phyloP scores from a whole-genome alignment of 2,329 filamentous ascomycete genomes.

The Lasiodiplodia gonubiensis region DNA sequence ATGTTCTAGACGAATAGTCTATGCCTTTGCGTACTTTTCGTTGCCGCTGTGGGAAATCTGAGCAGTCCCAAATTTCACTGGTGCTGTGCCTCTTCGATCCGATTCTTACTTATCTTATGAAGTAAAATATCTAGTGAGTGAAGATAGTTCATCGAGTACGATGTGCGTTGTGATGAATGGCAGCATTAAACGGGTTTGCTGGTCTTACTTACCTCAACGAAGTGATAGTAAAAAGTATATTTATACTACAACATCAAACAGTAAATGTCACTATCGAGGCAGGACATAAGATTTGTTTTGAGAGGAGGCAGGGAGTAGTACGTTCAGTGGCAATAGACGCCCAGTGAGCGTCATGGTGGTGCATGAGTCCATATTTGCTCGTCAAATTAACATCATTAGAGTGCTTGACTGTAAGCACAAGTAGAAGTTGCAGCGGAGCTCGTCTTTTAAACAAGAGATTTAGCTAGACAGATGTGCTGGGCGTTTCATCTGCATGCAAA shows the following conservation, averaged over 20 bases:
- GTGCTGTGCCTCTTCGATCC: neutral
- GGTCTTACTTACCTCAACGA: neutral
- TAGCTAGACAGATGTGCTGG: too few species aligned
- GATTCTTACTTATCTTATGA: rapidly evolving
- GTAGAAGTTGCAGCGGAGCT: too few species aligned
- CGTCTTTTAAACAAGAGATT: too few species aligned
- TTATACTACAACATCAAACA: neutral
- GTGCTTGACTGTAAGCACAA: too few species aligned
- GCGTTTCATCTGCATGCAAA: too few species aligned
- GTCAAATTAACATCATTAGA: too few species aligned
- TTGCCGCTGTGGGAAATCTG: neutral
- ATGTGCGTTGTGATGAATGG: neutral
- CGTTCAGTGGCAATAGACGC: too few species aligned
- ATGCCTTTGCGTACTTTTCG: too few species aligned
- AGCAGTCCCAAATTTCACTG: neutral
- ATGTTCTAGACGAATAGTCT: neutral
- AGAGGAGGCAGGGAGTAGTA: too few species aligned
- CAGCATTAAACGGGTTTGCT: neutral
- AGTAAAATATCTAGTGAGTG: neutral
- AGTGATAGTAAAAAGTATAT: neutral
- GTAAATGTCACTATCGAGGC: neutral
- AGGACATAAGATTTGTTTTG: neutral
- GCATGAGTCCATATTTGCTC: too few species aligned
- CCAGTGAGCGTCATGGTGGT: too few species aligned
- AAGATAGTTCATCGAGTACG: neutral